A percentile compares a stretch with the other conserved stretches of the same genome.
Conservation (phyloP, 2,329 filamentous ascomycete species). For the Basipetospora sp. region DNA sequence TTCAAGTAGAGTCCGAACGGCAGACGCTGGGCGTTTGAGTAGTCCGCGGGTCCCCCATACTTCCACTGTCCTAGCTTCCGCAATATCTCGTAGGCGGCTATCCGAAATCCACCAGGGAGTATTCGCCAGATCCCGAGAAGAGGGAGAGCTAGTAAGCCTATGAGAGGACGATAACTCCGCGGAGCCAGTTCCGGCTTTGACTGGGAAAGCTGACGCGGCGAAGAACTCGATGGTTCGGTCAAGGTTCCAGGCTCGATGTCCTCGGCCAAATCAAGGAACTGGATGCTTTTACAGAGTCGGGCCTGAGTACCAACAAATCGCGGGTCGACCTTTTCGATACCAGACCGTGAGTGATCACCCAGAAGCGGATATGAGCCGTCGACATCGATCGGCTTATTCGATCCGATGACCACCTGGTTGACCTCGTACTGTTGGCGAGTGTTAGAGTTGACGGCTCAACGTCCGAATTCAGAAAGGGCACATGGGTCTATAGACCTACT, state of each 20-base stretch:
- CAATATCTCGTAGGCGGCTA: not conserved
- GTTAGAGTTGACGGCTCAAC: not conserved
- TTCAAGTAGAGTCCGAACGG: not conserved
- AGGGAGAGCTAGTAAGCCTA: not conserved
- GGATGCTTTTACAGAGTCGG: constrained; percentile 14
- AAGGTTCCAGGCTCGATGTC: constrained; percentile 4
- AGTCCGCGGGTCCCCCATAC: not conserved
- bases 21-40: not conserved
- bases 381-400: not conserved
- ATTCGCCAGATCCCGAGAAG: not conserved
- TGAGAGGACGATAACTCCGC: too few relatives aligned
- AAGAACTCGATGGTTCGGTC: not conserved
- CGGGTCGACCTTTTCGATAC: constrained; percentile 14
- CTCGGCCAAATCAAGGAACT: constrained; percentile 12
- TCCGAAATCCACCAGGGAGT: not conserved
- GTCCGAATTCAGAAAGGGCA: too few relatives aligned
- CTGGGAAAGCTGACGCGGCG: not conserved
- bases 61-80: not conserved
- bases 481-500: too few relatives aligned
- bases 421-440: not conserved
- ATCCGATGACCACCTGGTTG: not conserved
- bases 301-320: constrained; percentile 17
- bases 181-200: too few relatives aligned
- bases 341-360: constrained; percentile 9
- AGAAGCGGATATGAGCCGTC: not conserved